Evolutionary conservation across 1,284 basidiomycete genomes (phyloP).

Genomic region (Pterula multifida): DNA sequence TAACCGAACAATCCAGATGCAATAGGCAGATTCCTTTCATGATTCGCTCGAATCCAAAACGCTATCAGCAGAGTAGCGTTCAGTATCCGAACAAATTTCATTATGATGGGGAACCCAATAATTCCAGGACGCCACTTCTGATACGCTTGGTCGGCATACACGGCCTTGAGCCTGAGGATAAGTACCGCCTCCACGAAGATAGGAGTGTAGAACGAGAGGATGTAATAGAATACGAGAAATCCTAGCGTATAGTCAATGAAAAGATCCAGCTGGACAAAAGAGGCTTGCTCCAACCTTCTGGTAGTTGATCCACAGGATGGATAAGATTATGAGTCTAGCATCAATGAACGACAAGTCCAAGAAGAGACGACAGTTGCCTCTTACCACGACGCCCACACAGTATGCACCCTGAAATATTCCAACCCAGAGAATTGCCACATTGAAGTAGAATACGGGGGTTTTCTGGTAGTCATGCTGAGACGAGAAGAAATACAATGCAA

Average conservation of each 20-base stretch:
- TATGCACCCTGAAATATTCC: not conserved
- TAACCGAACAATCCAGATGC: not conserved
- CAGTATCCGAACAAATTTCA: not conserved
- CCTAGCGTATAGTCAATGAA: not conserved
- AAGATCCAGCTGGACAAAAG: not conserved
- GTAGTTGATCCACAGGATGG: conserved; percentile 1
- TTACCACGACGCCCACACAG: not conserved
- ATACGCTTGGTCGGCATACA: not conserved
- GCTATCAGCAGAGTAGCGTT: not conserved
- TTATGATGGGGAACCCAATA: not conserved
- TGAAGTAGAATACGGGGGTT: not conserved
- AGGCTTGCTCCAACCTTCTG: not conserved
- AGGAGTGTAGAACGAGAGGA: conserved; percentile 2
- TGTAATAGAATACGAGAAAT: not conserved
- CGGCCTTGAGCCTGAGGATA: not conserved
- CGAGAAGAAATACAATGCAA: conserved; percentile 1
- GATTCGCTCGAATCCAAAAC: not conserved
- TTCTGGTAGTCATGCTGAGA: not conserved
- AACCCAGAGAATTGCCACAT: not conserved
- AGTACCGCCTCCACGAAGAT: conserved; percentile 1
- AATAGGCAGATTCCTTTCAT: not conserved
- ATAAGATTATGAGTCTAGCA: not conserved
- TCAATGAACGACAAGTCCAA: not conserved
- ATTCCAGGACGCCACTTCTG: not conserved
- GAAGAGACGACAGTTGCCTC: not conserved